Conservation (phyloP, 2,329 filamentous ascomycete species). For the Colletotrichum kahawae region DNA sequence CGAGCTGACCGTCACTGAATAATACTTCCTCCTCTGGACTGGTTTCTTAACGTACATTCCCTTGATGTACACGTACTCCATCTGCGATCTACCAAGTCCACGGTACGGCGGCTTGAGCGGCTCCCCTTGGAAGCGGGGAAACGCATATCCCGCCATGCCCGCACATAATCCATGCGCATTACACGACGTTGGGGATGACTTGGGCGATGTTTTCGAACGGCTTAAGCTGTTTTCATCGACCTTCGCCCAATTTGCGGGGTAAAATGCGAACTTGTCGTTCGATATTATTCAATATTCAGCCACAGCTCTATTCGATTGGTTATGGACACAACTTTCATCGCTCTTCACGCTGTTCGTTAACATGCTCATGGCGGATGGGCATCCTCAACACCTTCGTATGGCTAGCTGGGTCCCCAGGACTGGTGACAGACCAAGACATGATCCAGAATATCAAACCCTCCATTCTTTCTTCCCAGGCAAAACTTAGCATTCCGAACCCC, state of each 20-base stretch:
- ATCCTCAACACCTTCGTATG: background rate
- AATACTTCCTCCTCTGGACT: background rate
- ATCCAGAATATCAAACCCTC: background rate
- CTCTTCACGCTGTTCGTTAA: background rate
- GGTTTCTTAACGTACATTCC: background rate
- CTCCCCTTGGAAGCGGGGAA: background rate
- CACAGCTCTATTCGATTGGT: background rate
- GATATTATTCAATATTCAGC: background rate
- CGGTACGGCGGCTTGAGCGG: background rate
- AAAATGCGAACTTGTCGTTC: background rate
- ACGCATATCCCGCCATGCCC: background rate
- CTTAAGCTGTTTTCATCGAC: background rate
- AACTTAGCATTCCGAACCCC: background rate
- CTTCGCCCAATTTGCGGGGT: background rate
- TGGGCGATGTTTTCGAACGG: background rate
- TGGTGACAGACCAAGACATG: background rate
- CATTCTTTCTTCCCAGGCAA: background rate
- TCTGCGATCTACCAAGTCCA: background rate
- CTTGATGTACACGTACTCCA: background rate
- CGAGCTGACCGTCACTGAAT: background rate
- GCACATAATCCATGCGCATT: background rate
- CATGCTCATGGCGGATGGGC: background rate
- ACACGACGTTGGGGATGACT: background rate
- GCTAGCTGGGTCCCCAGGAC: background rate
- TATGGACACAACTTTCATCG: background rate